A percentile compares a stretch with the other conserved stretches of the same genome.
phyloP scores from a whole-genome alignment of 371 early-diverging fungal genomes.

The Rhizopus microsporus region DNA sequence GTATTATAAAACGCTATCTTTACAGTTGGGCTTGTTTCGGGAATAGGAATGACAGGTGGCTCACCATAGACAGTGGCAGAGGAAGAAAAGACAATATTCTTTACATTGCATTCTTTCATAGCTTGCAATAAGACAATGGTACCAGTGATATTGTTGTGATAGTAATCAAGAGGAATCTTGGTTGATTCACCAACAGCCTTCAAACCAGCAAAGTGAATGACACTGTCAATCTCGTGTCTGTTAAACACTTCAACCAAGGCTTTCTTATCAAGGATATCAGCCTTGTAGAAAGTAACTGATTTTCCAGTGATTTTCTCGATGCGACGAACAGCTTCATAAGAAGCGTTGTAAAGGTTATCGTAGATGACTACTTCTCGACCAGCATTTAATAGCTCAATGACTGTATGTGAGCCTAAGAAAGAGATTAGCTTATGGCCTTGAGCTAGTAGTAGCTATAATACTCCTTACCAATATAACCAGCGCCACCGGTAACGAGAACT shows the following conservation, averaged over 20 bases:
- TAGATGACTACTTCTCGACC: conserved; percentile 77
- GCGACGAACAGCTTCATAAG: conserved; percentile 68
- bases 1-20: conserved; percentile 18
- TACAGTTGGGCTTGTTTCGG: conserved; percentile 58
- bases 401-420: conserved; percentile 86
- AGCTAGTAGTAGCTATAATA: background rate
- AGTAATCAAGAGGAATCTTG: conserved; percentile 81
- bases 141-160: conserved; percentile 79
- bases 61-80: conserved; percentile 80
- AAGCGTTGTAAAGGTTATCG: conserved; percentile 84
- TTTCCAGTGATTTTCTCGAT: conserved; percentile 65
- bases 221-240: conserved; percentile 62
- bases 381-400: conserved; percentile 74
- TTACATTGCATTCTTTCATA: conserved; percentile 63
- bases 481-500: conserved; percentile 57
- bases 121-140: conserved; percentile 66
- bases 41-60: conserved; percentile 52
- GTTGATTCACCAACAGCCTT: conserved; percentile 87
- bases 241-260: conserved; percentile 67
- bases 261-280: conserved; percentile 68
- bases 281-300: conserved; percentile 67
- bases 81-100: conserved; percentile 77
- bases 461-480: conserved; percentile 56
- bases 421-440: background rate
- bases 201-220: conserved; percentile 83